These are phyloP conservation scores for Clarireedia hainanense DNA, from an alignment of 2,329 filamentous ascomycete species.

Conservation along the genomic window DNA sequence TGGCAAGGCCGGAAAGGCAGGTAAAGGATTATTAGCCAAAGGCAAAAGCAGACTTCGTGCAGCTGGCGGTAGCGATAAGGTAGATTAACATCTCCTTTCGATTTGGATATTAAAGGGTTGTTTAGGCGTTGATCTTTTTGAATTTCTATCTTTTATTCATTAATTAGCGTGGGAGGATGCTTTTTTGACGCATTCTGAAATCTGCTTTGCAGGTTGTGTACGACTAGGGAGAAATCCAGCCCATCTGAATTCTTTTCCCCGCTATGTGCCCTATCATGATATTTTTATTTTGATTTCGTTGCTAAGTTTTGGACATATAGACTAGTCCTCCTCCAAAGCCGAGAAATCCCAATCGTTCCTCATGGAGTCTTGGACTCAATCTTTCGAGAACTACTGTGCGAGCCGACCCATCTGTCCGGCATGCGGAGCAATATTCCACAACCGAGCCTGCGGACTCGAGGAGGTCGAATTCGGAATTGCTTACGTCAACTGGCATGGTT, in stretches of 20 bases:
- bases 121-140: slow-evolving; percentile 22
- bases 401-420: neutral
- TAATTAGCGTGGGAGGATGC: slow-evolving; percentile 19
- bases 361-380: slow-evolving; percentile 33
- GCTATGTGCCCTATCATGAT: slow-evolving; percentile 22
- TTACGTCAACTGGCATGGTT: neutral
- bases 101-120: slow-evolving; percentile 27
- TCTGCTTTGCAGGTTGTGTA: slow-evolving; percentile 29
- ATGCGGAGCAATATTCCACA: neutral
- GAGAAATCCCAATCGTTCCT: slow-evolving; percentile 34
- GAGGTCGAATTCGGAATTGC: neutral
- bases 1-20: slow-evolving; percentile 66
- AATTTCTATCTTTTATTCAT: slow-evolving; percentile 18
- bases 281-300: slow-evolving; percentile 17
- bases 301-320: slow-evolving; percentile 28
- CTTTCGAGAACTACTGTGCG: slow-evolving; percentile 1
- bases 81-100: slow-evolving; percentile 55
- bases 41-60: slow-evolving; percentile 70
- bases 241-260: slow-evolving; percentile 21
- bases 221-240: slow-evolving; percentile 27
- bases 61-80: slow-evolving; percentile 68
- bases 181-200: slow-evolving; percentile 19
- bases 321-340: slow-evolving; percentile 31
- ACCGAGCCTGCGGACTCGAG: slow-evolving; percentile 1
- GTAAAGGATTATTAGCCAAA: slow-evolving; percentile 86